Conservation (phyloP, 441 rosid genomes). For the Erodium texanum region DNA sequence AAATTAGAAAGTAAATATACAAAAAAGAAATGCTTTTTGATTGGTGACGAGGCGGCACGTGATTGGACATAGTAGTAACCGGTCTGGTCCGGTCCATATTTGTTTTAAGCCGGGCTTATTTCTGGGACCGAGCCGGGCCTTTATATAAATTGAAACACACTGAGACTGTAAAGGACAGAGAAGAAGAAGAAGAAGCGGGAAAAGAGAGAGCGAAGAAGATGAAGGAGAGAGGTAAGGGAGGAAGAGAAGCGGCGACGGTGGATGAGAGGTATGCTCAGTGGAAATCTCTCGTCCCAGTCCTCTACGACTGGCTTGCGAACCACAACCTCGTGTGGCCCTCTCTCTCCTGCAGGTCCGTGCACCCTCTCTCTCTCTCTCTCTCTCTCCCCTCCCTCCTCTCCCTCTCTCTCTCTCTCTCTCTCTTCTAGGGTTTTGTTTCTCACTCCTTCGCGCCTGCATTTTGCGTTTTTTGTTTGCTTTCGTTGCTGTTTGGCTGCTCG, state of each 20-base stretch:
- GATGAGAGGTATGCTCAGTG: constrained; percentile 22
- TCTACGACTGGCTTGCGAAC: constrained; percentile 27
- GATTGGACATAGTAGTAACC: too few relatives aligned
- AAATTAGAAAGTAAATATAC: not conserved
- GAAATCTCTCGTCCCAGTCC: constrained; percentile 24
- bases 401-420: not conserved
- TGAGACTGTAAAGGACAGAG: too few relatives aligned
- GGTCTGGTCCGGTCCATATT: too few relatives aligned
- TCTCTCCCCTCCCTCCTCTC: constrained; percentile 17
- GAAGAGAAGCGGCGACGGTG: constrained; percentile 14
- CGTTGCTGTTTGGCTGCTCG: not conserved
- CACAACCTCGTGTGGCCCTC: constrained; percentile 29
- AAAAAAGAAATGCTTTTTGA: too few relatives aligned
- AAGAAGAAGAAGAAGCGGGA: not conserved
- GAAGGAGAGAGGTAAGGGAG: not conserved
- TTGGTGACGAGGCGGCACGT: not conserved
- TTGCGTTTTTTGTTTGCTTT: not conserved
- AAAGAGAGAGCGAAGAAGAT: not conserved
- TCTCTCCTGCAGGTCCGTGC: constrained; percentile 20
- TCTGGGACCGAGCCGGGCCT: too few relatives aligned
- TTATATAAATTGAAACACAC: too few relatives aligned
- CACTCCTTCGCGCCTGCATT: too few relatives aligned
- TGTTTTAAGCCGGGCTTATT: too few relatives aligned
- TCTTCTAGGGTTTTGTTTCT: too few relatives aligned
- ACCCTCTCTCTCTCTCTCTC: not conserved